These are phyloP conservation scores for Chlorella vulgaris DNA, from an alignment of 139 green algal genomes.

Conservation along the genomic window DNA sequence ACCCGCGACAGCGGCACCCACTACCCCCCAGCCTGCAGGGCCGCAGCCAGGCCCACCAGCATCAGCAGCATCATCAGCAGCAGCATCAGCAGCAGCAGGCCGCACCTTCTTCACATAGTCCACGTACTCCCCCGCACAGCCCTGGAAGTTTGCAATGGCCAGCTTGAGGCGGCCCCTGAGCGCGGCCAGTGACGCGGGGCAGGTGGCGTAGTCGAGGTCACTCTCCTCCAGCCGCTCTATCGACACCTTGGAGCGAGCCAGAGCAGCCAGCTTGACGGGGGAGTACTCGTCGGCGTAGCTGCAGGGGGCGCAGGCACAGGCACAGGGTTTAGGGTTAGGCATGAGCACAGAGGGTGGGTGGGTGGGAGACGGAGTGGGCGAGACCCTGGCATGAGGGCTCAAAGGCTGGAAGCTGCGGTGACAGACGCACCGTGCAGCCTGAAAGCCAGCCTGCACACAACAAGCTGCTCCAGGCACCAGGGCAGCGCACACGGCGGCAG, in stretches of 20 bases:
- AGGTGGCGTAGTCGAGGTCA: slow-evolving; percentile 47
- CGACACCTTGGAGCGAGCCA: slow-evolving; percentile 30
- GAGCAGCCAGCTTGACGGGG: slow-evolving; percentile 20
- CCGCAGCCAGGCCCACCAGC: too few relatives aligned
- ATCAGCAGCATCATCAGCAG: too few relatives aligned
- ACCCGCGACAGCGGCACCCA: too few relatives aligned
- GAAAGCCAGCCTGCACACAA: too few relatives aligned
- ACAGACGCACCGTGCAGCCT: too few relatives aligned
- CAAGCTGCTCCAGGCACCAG: too few relatives aligned
- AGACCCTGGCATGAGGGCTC: not conserved
- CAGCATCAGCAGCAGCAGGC: too few relatives aligned
- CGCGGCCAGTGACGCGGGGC: slow-evolving; percentile 44
- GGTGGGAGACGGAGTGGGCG: not conserved
- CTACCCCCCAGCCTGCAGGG: too few relatives aligned
- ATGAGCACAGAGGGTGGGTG: not conserved
- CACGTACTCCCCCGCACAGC: slow-evolving; percentile 46
- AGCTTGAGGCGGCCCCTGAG: slow-evolving; percentile 51
- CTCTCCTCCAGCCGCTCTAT: slow-evolving; percentile 42
- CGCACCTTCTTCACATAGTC: slow-evolving; percentile 47
- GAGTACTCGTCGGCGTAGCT: slow-evolving; percentile 35
- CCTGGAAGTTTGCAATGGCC: slow-evolving; percentile 43
- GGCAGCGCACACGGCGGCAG: too few relatives aligned
- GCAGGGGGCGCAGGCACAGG: not conserved
- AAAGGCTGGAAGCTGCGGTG: too few relatives aligned
- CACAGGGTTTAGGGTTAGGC: not conserved